A percentile compares a stretch with the other conserved stretches of the same genome.
Evolutionary conservation across 2,329 filamentous ascomycete genomes (phyloP).

Genomic region (Aspergillus puulaauensis): DNA sequence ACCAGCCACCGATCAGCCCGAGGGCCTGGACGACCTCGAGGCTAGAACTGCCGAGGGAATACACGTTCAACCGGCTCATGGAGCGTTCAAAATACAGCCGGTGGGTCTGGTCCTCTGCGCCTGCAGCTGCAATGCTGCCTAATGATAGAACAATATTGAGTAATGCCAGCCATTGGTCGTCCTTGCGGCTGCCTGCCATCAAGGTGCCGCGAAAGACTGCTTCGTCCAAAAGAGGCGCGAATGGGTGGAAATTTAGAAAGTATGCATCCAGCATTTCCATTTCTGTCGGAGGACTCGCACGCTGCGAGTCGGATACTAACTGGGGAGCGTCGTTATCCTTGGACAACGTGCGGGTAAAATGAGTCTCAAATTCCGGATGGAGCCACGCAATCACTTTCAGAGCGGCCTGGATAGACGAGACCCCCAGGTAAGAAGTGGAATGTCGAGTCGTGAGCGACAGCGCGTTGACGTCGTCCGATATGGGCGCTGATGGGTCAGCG

Average conservation of each 20-base stretch:
- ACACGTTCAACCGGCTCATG: slow-evolving; percentile 63
- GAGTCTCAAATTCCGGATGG: slow-evolving; percentile 44
- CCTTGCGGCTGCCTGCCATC: slow-evolving; percentile 59
- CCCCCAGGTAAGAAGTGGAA: slow-evolving; percentile 64
- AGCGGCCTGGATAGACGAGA: slow-evolving; percentile 72
- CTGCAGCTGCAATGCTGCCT: slow-evolving; percentile 53
- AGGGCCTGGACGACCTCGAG: slow-evolving; percentile 70
- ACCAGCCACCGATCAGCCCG: slow-evolving; percentile 69
- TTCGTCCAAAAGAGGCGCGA: slow-evolving; percentile 71
- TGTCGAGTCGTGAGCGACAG: slow-evolving; percentile 61
- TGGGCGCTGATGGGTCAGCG: slow-evolving; percentile 23
- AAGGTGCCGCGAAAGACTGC: slow-evolving; percentile 64
- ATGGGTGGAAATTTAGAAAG: slow-evolving; percentile 68
- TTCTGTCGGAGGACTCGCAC: slow-evolving; percentile 22
- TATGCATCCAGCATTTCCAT: slow-evolving; percentile 68
- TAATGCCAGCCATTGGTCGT: slow-evolving; percentile 67
- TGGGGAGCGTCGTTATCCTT: neutral
- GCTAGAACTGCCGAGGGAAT: slow-evolving; percentile 65
- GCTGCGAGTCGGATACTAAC: no score
- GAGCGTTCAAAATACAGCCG: slow-evolving; percentile 66
- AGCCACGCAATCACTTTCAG: slow-evolving; percentile 64
- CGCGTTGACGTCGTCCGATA: slow-evolving; percentile 69
- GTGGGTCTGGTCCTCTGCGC: slow-evolving; percentile 58
- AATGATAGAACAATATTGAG: slow-evolving; percentile 74
- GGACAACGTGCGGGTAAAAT: neutral